These are phyloP conservation scores for Phylloporus sp. DNA, from an alignment of 768 basidiomycete genomes.

Conservation along the genomic window DNA sequence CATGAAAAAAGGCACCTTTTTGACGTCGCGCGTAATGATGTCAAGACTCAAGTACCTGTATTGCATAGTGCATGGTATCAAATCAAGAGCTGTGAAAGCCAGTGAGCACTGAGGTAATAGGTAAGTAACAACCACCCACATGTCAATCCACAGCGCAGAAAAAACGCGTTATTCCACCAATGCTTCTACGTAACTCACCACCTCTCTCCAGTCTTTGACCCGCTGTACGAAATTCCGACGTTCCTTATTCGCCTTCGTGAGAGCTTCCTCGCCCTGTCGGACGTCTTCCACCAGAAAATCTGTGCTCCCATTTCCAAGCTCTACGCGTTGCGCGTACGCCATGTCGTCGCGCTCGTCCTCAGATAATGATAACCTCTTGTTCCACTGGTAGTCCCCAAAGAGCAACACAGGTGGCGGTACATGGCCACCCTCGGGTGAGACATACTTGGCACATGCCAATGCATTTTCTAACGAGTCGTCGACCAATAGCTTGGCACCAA, in stretches of 20 bases:
- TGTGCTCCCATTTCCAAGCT: conserved; percentile 41
- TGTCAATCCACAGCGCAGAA: not conserved
- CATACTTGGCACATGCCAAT: conserved; percentile 45
- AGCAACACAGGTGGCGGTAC: conserved; percentile 56
- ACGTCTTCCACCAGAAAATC: conserved; percentile 56
- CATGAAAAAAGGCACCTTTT: too few relatives aligned
- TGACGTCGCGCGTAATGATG: too few relatives aligned
- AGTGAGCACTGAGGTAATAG: not conserved
- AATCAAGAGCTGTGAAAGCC: not conserved
- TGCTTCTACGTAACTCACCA: conserved; percentile 44
- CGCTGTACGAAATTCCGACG: conserved; percentile 44
- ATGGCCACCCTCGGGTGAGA: conserved; percentile 7
- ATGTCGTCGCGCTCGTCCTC: conserved; percentile 48
- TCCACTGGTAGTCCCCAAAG: conserved; percentile 79
- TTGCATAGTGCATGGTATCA: not conserved
- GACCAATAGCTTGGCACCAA: conserved; percentile 64
- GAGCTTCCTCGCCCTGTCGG: conserved; percentile 25
- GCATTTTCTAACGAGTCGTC: conserved; percentile 84
- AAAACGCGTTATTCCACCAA: not conserved
- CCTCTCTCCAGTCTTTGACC: conserved; percentile 63
- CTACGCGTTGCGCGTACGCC: conserved; percentile 48
- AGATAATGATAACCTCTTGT: conserved; percentile 49
- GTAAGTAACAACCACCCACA: not conserved
- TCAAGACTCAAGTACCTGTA: too few relatives aligned
- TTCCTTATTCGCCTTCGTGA: conserved; percentile 43